A percentile compares a stretch with the other conserved stretches of the same genome.
Conservation (phyloP, 2,329 filamentous ascomycete species). For the Knufia fluminis region DNA sequence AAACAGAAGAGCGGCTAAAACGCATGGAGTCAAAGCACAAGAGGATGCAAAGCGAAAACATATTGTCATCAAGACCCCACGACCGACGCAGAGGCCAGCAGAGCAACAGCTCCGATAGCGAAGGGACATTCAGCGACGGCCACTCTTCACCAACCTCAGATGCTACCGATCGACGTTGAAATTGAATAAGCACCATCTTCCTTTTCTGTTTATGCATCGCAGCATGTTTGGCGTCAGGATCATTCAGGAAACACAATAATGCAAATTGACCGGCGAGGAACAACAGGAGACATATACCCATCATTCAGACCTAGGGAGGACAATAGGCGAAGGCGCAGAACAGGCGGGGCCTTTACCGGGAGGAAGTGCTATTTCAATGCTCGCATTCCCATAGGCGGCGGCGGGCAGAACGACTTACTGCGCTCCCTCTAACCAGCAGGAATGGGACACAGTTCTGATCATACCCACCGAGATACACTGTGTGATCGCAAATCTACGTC, state of each 20-base stretch:
- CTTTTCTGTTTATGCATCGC: not conserved
- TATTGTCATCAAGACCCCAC: not conserved
- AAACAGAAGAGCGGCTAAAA: constrained; percentile 72
- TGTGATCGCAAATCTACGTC: too few species aligned
- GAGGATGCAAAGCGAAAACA: constrained; percentile 8
- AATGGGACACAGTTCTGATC: too few species aligned
- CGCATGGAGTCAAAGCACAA: constrained; percentile 17
- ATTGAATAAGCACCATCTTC: not conserved
- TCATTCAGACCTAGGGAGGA: not conserved
- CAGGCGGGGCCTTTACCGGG: too few species aligned
- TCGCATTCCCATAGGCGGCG: too few species aligned
- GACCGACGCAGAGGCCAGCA: not conserved
- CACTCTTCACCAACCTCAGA: not conserved
- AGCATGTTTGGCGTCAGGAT: not conserved
- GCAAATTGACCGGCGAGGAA: not conserved
- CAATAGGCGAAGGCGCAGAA: too few species aligned
- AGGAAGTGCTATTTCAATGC: too few species aligned
- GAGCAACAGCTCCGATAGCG: constrained; percentile 5
- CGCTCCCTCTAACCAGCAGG: too few species aligned
- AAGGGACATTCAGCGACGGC: not conserved
- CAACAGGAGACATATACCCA: not conserved
- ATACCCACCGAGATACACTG: too few species aligned
- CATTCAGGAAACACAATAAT: not conserved
- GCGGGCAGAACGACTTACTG: too few species aligned
- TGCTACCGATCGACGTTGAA: not conserved